phyloP scores from a whole-genome alignment of 108 stramenopile species.

The Bacterosira constricta region DNA sequence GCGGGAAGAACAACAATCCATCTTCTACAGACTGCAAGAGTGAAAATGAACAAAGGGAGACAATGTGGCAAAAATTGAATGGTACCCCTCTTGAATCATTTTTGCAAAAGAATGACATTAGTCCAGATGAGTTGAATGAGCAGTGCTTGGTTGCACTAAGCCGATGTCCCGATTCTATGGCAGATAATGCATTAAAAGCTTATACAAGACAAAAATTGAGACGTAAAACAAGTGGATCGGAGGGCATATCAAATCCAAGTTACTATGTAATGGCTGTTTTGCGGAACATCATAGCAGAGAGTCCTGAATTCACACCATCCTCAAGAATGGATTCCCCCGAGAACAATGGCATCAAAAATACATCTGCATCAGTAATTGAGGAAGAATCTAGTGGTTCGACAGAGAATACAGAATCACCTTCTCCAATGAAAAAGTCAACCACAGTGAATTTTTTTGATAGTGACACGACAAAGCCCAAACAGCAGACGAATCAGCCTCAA shows the following conservation, averaged over 20 bases:
- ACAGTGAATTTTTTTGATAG: not conserved
- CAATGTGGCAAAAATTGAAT: not conserved
- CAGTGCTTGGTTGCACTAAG: constrained; percentile 14
- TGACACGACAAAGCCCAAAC: not conserved
- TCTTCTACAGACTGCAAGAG: too few relatives aligned
- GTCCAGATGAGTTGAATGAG: constrained; percentile 24
- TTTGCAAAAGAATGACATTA: constrained; percentile 1
- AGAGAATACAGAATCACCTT: not conserved
- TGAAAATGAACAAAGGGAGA: too few relatives aligned
- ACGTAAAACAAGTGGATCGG: constrained; percentile 10
- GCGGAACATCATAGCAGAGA: constrained; percentile 4
- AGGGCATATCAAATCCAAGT: constrained; percentile 24
- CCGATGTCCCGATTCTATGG: not conserved
- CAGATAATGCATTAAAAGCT: constrained; percentile 23
- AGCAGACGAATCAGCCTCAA: not conserved
- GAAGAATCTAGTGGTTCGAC: not conserved
- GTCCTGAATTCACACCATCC: not conserved
- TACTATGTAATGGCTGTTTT: constrained; percentile 27
- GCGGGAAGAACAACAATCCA: too few relatives aligned
- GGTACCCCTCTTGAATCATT: not conserved
- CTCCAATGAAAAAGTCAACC: not conserved
- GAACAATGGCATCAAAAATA: not conserved
- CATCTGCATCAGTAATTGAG: too few relatives aligned
- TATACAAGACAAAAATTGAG: constrained; percentile 20
- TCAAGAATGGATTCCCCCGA: not conserved